Conservation (phyloP, 2,329 filamentous ascomycete genomes). For the Rhynchosporium agropyri region DNA sequence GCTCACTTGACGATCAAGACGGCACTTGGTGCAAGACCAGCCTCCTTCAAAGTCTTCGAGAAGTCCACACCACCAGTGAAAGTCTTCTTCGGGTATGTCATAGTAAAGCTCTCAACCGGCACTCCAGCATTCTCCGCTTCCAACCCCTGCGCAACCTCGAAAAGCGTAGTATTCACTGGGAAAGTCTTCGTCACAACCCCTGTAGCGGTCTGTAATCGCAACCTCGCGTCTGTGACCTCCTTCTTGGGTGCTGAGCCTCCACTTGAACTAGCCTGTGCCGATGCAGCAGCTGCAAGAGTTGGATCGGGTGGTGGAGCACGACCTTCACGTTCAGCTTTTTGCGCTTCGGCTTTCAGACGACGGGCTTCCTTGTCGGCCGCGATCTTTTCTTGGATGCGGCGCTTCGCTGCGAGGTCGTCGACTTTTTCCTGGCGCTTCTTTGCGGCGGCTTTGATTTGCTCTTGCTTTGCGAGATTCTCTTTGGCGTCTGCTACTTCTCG, state of each 20-base stretch:
- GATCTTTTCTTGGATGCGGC: slow-evolving; percentile 88
- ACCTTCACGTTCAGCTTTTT: slow-evolving; percentile 87
- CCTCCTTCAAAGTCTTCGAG: slow-evolving; percentile 88
- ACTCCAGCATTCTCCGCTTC: slow-evolving; percentile 71
- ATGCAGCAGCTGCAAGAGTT: slow-evolving; percentile 31
- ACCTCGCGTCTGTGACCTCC: slow-evolving; percentile 67
- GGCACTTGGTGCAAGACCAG: slow-evolving; percentile 87
- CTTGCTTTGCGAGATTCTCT: slow-evolving; percentile 84
- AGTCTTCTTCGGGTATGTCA: slow-evolving; percentile 84
- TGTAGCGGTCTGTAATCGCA: slow-evolving; percentile 75
- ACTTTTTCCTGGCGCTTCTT: slow-evolving; percentile 86
- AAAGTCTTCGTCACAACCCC: slow-evolving; percentile 87
- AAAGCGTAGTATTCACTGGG: slow-evolving; percentile 85
- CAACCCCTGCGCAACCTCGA: slow-evolving; percentile 83
- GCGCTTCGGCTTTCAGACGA: slow-evolving; percentile 78
- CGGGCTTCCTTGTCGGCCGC: slow-evolving; percentile 92
- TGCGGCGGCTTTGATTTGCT: slow-evolving; percentile 88
- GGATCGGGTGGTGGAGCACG: slow-evolving; percentile 51
- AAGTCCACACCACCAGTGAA: slow-evolving; percentile 74
- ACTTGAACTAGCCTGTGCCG: slow-evolving; percentile 48
- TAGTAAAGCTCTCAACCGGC: slow-evolving; percentile 75
- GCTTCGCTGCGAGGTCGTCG: slow-evolving; percentile 83
- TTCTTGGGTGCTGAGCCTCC: slow-evolving; percentile 53
- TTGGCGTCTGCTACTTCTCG: slow-evolving; percentile 87
- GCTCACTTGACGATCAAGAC: slow-evolving; percentile 72